Conservation (phyloP, 2,329 filamentous ascomycete species). For the Epichloe coenophiala region DNA sequence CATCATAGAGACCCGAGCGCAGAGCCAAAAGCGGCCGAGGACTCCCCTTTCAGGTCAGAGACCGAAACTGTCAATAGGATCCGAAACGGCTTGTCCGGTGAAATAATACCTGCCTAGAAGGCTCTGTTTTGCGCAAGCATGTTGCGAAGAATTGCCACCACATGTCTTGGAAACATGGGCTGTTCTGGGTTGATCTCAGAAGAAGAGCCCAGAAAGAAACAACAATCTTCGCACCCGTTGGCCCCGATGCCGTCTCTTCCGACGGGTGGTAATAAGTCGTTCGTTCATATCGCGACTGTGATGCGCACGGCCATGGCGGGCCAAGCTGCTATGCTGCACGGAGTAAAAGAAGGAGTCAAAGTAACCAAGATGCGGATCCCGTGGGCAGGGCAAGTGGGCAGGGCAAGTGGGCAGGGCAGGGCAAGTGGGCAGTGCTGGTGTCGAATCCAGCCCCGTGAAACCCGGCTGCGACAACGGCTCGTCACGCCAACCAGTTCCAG, state of each 20-base stretch:
- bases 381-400: too few species aligned
- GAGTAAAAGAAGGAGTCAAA: too few species aligned
- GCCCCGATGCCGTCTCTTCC: not conserved
- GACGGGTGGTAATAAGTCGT: too few species aligned
- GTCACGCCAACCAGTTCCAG: slow-evolving; percentile 1
- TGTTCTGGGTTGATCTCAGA: not conserved
- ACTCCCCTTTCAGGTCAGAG: not conserved
- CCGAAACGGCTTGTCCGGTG: too few species aligned
- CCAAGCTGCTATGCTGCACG: too few species aligned
- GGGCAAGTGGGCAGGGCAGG: too few species aligned
- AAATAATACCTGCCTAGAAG: too few species aligned
- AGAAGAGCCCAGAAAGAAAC: not conserved
- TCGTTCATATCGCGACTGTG: not conserved
- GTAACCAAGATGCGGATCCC: too few species aligned
- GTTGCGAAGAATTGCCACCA: not conserved
- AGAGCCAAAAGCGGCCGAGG: not conserved
- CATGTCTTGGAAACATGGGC: not conserved
- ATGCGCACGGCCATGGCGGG: not conserved
- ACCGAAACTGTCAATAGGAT: not conserved
- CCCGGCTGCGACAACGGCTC: slow-evolving; percentile 3
- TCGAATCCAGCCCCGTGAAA: slow-evolving; percentile 5
- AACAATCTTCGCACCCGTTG: not conserved
- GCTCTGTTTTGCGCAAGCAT: not conserved
- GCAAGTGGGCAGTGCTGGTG: not conserved
- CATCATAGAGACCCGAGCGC: not conserved